phyloP scores from a whole-genome alignment of 176 grass and related monocot genomes.

The Zea luxurians region DNA sequence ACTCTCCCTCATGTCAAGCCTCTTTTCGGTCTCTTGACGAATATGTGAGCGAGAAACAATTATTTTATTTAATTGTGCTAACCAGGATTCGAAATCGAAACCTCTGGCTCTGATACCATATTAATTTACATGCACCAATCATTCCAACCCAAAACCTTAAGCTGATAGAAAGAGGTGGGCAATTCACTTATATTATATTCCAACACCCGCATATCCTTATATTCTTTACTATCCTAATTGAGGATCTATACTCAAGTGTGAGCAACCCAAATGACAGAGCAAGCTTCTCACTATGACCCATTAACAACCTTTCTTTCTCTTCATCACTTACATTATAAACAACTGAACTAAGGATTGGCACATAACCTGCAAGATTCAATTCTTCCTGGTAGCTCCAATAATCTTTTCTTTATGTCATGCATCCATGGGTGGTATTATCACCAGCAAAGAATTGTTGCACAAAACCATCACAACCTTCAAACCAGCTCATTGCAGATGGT shows the following conservation, averaged over 20 bases:
- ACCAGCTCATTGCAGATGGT: slow-evolving; percentile 54
- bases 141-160: too few species aligned
- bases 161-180: too few species aligned
- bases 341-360: slow-evolving; percentile 56
- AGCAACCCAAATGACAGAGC: slow-evolving; percentile 60
- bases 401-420: slow-evolving; percentile 50
- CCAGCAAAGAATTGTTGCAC: slow-evolving; percentile 72
- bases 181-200: too few species aligned
- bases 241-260: slow-evolving; percentile 37
- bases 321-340: slow-evolving; percentile 72
- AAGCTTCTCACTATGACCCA: slow-evolving; percentile 74
- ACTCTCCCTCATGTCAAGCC: too few species aligned
- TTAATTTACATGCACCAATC: too few species aligned
- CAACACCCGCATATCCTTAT: slow-evolving; percentile 49
- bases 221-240: slow-evolving; percentile 76
- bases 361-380: slow-evolving; percentile 56
- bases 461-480: slow-evolving; percentile 61
- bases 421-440: slow-evolving; percentile 59
- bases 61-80: too few species aligned
- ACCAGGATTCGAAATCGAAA: too few species aligned
- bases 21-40: too few species aligned
- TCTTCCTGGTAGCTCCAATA: slow-evolving; percentile 35
- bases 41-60: too few species aligned
- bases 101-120: too few species aligned
- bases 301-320: slow-evolving; percentile 63